phyloP scores from a whole-genome alignment of 2,329 filamentous ascomycete species.

The Nectriaceae sp. region DNA sequence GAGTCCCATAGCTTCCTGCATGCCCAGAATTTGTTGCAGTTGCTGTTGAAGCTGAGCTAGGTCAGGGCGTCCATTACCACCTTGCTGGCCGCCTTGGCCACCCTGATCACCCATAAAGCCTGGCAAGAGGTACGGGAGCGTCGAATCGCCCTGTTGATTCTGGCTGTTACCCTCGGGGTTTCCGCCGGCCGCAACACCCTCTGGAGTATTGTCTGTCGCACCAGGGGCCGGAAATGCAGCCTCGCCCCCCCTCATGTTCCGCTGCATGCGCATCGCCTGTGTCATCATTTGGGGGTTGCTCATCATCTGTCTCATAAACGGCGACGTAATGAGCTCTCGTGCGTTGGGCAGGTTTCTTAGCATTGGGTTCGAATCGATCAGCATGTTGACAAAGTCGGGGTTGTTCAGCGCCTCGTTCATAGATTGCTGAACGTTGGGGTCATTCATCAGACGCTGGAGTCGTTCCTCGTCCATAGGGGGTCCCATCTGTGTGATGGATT shows the following conservation, averaged over 20 bases:
- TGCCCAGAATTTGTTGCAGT: slow-evolving; percentile 31
- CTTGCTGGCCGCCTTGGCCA: slow-evolving; percentile 14
- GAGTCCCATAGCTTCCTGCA: slow-evolving; percentile 30
- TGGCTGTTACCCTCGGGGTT: slow-evolving; percentile 34
- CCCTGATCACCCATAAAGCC: slow-evolving; percentile 22
- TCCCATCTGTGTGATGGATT: slow-evolving; percentile 68
- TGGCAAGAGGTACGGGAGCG: slow-evolving; percentile 34
- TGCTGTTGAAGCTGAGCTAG: slow-evolving; percentile 27
- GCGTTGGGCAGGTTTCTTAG: slow-evolving; percentile 73
- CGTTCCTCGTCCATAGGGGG: slow-evolving; percentile 80
- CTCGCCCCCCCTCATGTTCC: slow-evolving; percentile 61
- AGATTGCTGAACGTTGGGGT: slow-evolving; percentile 81
- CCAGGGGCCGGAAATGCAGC: slow-evolving; percentile 85
- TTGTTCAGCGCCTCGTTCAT: slow-evolving; percentile 97
- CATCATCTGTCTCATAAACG: slow-evolving; percentile 88
- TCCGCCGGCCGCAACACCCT: slow-evolving; percentile 36
- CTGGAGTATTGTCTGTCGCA: slow-evolving; percentile 83
- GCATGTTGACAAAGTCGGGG: slow-evolving; percentile 90
- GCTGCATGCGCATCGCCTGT: slow-evolving; percentile 80
- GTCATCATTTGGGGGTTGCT: slow-evolving; percentile 85
- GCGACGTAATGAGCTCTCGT: slow-evolving; percentile 83
- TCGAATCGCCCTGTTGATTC: slow-evolving; percentile 46
- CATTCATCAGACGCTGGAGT: slow-evolving; percentile 81
- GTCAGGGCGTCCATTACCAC: slow-evolving; percentile 14
- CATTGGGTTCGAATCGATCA: slow-evolving; percentile 90